A percentile compares a stretch with the other conserved stretches of the same genome.
phyloP scores from a whole-genome alignment of 495 filamentous ascomycete genomes.

The Podospora fimiseda region DNA sequence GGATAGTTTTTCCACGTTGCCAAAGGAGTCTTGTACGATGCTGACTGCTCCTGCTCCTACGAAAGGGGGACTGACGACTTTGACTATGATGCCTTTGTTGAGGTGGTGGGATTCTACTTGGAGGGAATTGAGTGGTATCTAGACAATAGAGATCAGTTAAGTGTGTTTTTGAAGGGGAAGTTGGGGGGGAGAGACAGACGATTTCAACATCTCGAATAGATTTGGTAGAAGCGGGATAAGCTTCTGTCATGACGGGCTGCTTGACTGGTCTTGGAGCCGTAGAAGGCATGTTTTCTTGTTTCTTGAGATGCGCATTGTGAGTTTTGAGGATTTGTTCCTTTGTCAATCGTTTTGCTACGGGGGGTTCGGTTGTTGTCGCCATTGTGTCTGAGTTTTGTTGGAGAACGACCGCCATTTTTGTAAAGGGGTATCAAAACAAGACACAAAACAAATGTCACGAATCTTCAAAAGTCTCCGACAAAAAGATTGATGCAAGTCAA shows the following conservation, averaged over 20 bases:
- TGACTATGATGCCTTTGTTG: constrained; percentile 38
- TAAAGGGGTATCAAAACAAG: too few relatives aligned
- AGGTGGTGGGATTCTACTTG: constrained; percentile 47
- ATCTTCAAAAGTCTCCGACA: too few relatives aligned
- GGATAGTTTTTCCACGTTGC: constrained; percentile 38
- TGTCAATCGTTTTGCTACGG: constrained; percentile 14
- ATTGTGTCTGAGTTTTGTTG: too few relatives aligned
- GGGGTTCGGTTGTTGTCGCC: too few relatives aligned
- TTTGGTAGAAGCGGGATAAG: constrained; percentile 29
- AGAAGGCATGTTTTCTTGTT: constrained; percentile 18
- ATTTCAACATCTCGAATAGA: constrained; percentile 30
- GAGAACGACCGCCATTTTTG: too few relatives aligned
- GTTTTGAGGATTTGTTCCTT: constrained; percentile 28
- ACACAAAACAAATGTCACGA: too few relatives aligned
- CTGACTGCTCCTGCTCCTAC: constrained; percentile 37
- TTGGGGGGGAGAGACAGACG: constrained; percentile 7
- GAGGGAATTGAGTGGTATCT: constrained; percentile 33
- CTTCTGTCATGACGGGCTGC: constrained; percentile 26
- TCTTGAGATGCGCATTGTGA: constrained; percentile 26
- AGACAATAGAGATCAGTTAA: neutral
- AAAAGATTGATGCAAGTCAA: too few relatives aligned
- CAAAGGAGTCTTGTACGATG: constrained; percentile 47
- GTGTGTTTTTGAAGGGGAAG: neutral
- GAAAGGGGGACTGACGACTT: constrained; percentile 35
- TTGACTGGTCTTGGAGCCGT: constrained; percentile 28